Percentiles rank a stretch among this genome's conserved stretches.
These are phyloP conservation scores for Thalassiosira ordinaria DNA, from an alignment of 352 stramenopile genomes.

Conservation along the genomic window DNA sequence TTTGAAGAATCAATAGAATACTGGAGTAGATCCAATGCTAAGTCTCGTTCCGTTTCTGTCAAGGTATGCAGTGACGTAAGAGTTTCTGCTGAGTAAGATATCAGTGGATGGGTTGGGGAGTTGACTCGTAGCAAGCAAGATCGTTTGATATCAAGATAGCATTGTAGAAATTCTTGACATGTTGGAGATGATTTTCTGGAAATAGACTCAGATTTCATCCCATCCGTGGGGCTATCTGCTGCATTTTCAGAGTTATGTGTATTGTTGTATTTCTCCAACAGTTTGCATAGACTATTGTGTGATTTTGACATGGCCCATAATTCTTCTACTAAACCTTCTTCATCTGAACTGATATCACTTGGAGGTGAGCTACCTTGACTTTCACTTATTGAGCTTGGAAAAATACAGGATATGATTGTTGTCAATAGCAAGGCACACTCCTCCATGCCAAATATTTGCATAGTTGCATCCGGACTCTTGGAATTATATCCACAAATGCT, in stretches of 20 bases:
- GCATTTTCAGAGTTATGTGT: not conserved
- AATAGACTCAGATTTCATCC: not conserved
- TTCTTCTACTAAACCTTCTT: constrained; percentile 51
- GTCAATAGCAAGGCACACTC: constrained; percentile 48
- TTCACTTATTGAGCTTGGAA: constrained; percentile 21
- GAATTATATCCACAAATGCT: constrained; percentile 12
- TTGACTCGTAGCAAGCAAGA: constrained; percentile 32
- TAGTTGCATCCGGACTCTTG: not conserved
- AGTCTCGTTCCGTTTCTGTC: constrained; percentile 26
- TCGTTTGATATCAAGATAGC: constrained; percentile 49
- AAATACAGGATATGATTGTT: constrained; percentile 39
- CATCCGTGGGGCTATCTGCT: not conserved
- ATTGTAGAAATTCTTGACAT: constrained; percentile 33
- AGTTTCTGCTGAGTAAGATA: constrained; percentile 46
- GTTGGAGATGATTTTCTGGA: constrained; percentile 16
- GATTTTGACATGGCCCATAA: constrained; percentile 50
- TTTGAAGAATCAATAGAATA: not conserved
- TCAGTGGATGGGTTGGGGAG: constrained; percentile 30
- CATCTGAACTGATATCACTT: constrained; percentile 18
- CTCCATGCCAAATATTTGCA: constrained; percentile 30
- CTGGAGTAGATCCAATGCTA: constrained; percentile 34
- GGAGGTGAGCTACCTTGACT: not conserved
- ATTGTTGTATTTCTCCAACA: constrained; percentile 4
- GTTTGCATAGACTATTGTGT: constrained; percentile 24
- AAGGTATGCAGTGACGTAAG: constrained; percentile 27